Base-by-base conservation (phyloP, 2,329 filamentous ascomycete genomes). In the Monosporascus ibericus region DNA sequence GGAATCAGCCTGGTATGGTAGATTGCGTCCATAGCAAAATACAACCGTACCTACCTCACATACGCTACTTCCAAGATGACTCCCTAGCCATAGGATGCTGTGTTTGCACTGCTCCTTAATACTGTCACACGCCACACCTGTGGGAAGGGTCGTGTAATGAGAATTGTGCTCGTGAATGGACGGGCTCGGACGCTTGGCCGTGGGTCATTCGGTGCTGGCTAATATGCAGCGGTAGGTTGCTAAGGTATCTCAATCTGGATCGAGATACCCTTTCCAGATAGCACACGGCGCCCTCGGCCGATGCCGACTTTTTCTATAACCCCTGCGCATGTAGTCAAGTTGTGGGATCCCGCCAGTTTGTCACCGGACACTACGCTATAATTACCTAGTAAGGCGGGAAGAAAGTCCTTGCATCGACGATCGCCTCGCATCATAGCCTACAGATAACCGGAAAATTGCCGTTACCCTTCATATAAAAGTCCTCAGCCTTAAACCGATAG, bases 1-100 rank as follows among this genome's bases (percentile, higher is more conserved):
- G 20, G 44, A 49, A 47, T 30, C 24, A 6, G 42, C 48, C 20
- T 50, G 11, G 49, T 46, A 48, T 42, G 53, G 47, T 48, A 55
- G 44, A 53, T 39, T 51, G 49, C 17, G 44, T 46, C 50, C 24
- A 54, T 53, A 52, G 51, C 46, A 27, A 48, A 55, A 55, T 57
- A 55, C 37, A 47, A 38, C 36, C 48, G 48, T 40, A 46, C n/a
- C 14, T 17, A 18, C 24, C 22, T 27, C 22, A n/a, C 24, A 5
- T 46, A 46, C 6, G 42, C 22, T 18, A 6, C 18, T 40, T 17
- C 38, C 17, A 18, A n/a, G 17, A 34, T 34, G 30, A 34, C 30
- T 14, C 11, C 27, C 30, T 14, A 34, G 4, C 30, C 11, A 34
- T 34, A 34, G 4, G 30, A 14, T 11, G 30, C 9, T 34, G 9